Conservation (phyloP, 495 filamentous ascomycete genomes). For the Penicillium psychrofluorescens region DNA sequence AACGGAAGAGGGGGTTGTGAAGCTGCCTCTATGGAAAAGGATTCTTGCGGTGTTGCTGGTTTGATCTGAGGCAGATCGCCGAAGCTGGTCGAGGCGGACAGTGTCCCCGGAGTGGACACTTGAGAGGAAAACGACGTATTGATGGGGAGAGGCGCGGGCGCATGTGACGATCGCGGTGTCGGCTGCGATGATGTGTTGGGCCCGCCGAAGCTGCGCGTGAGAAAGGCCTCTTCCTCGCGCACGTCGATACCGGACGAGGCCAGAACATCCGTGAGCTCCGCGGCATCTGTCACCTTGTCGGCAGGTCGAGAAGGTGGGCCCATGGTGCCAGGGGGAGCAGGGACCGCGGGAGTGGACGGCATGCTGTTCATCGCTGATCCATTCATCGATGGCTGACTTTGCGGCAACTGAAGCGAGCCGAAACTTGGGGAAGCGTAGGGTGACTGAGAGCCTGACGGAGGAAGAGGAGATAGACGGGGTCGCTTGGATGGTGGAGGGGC, state of each 20-base stretch:
- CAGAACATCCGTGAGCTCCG: slow-evolving; percentile 70
- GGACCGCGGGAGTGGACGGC: slow-evolving; percentile 15
- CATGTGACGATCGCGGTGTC: slow-evolving; percentile 35
- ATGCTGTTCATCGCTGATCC: slow-evolving; percentile 27
- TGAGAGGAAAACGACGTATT: slow-evolving; percentile 36
- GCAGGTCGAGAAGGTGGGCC: slow-evolving; percentile 71
- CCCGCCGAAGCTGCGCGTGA: slow-evolving; percentile 54
- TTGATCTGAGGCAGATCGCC: slow-evolving; percentile 28
- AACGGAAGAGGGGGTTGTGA: slow-evolving; percentile 25
- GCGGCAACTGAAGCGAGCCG: slow-evolving; percentile 22
- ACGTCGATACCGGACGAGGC: slow-evolving; percentile 76
- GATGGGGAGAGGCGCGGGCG: slow-evolving; percentile 29
- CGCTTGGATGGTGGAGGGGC: slow-evolving; percentile 55
- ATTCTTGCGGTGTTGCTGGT: slow-evolving; percentile 23
- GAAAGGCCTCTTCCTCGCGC: slow-evolving; percentile 68
- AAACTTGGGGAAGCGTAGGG: slow-evolving; percentile 31
- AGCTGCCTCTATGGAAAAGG: slow-evolving; percentile 24
- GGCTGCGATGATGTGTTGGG: slow-evolving; percentile 35
- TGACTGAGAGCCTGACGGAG: slow-evolving; percentile 41
- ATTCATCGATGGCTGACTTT: slow-evolving; percentile 26
- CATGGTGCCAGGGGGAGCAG: slow-evolving; percentile 54
- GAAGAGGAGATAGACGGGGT: slow-evolving; percentile 60
- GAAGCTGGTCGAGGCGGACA: slow-evolving; percentile 32
- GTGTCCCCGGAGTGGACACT: slow-evolving; percentile 30
- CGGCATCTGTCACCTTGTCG: slow-evolving; percentile 61